Evolutionary conservation across 352 stramenopile genomes (phyloP), one percentile per base, ranked within the genome.

Genomic region (Phytophthora pisi): DNA sequence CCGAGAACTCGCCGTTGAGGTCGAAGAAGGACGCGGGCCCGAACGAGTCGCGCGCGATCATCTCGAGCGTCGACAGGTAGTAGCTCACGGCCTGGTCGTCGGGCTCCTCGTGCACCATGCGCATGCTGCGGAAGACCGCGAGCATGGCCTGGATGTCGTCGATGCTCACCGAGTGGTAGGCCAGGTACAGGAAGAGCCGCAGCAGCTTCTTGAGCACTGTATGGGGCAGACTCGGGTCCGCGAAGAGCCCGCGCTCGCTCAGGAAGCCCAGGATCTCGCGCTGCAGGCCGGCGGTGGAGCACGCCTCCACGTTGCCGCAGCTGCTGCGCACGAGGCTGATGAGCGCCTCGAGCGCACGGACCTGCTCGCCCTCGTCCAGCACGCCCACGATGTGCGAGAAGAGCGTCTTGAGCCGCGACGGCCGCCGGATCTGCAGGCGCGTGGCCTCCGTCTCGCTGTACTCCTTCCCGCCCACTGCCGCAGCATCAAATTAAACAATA

Each of bases 121-220:
- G 84, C 54, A 74, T 70, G 34, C 84, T 89, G 31, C 86, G 86
- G 66, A 95, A 93, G 30, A 93, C 85, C 7, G 70, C 71, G 16
- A 95, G 79, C 87, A 95, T 95, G 24, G 85, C 79, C 30, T 87
- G 84, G 58, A 95, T 89, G 61, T 95, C 87, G 24, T 92, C 82
- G 43, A 84, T 88, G 31, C 70, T 86, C 7, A 93, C 85, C 2
- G 85, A 92, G 71, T 95, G 86, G 51, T 89, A 90, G 6, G 84
- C 75, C 51, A 95, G 58, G 61, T 95, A 92, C 16, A 95, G 59
- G 52, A 95, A 89, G 45, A 95, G 66, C 5, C 82, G 64, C 47
- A 93, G 70, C 51, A 93, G 75, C 54, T 92, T 92, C 68, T 93
- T 93, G 28, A 93, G 76, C 51, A 95, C 81, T 16, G 74, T 57